Evolutionary conservation across 345 rosid species (phyloP).

Genomic region (Melaleuca alternifolia): DNA sequence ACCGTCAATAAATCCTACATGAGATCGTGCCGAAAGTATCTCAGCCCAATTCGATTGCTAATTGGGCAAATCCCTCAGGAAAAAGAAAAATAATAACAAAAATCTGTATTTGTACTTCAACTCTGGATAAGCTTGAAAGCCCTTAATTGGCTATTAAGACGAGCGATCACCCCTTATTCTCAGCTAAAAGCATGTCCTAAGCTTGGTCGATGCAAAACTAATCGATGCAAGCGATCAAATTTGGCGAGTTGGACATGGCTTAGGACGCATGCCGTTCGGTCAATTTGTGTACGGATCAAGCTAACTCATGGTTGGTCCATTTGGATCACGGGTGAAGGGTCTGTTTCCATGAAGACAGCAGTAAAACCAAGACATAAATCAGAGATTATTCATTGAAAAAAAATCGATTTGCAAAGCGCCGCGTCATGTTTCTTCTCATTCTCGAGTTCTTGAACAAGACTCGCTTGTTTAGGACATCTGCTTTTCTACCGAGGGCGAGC

Average conservation of each 20-base stretch:
- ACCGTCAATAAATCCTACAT: not conserved
- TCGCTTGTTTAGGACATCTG: not conserved
- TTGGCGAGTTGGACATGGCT: not conserved
- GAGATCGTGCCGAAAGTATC: not conserved
- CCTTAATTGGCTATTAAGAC: not conserved
- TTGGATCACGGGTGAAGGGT: not conserved
- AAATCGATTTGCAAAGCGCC: not conserved
- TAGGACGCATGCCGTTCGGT: not conserved
- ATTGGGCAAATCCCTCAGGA: not conserved
- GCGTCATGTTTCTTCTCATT: not conserved
- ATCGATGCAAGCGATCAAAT: not conserved
- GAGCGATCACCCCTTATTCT: not conserved
- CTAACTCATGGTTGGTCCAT: not conserved
- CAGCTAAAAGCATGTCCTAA: not conserved
- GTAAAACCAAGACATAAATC: not conserved
- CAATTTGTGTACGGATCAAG: not conserved
- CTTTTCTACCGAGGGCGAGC: not conserved
- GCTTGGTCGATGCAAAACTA: not conserved
- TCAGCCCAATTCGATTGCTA: not conserved
- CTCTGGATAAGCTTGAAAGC: not conserved
- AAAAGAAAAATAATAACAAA: no score
- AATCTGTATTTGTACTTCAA: not conserved
- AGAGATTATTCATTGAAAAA: not conserved
- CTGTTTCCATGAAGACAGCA: not conserved
- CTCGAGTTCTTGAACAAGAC: not conserved